phyloP scores from a whole-genome alignment of 2,329 filamentous ascomycete species.

The Aschersonia sp. region DNA sequence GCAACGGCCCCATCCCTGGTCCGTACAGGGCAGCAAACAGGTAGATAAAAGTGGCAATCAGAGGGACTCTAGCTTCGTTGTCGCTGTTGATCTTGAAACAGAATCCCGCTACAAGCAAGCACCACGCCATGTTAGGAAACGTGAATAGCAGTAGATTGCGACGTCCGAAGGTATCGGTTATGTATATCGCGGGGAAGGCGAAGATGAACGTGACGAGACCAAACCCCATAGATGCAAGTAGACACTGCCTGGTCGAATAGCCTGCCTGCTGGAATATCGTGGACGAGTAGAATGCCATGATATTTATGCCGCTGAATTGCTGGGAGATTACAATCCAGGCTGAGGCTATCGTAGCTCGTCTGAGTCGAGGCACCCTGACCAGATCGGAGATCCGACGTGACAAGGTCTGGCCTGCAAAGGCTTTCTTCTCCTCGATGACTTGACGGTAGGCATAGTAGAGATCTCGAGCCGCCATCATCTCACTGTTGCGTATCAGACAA shows the following conservation, averaged over 20 bases:
- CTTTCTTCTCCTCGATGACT: conserved; percentile 17
- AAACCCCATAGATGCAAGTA: conserved; percentile 37
- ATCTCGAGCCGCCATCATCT: conserved; percentile 45
- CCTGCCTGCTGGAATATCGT: conserved; percentile 33
- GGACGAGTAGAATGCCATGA: conserved; percentile 33
- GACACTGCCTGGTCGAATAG: conserved; percentile 19
- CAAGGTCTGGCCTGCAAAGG: conserved; percentile 17
- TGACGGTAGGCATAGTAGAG: conserved; percentile 33
- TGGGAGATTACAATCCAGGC: conserved; percentile 17
- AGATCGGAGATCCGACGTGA: conserved; percentile 27
- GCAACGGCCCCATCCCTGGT: conserved; percentile 18
- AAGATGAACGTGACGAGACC: conserved; percentile 38
- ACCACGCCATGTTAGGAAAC: conserved; percentile 17
- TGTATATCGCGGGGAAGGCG: conserved; percentile 36
- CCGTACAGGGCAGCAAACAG: conserved; percentile 30
- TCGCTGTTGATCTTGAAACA: conserved; percentile 30
- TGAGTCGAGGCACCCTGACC: conserved; percentile 29
- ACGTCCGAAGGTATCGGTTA: conserved; percentile 37
- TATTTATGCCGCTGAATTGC: conserved; percentile 15
- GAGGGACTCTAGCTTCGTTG: conserved; percentile 23
- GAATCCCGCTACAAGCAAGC: conserved; percentile 18
- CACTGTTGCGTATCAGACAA: conserved; percentile 37
- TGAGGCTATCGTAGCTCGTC: conserved; percentile 23
- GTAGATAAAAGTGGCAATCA: conserved; percentile 35
- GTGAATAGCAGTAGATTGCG: conserved; percentile 24